Percentiles rank a stretch among this genome's conserved stretches.
phyloP scores from a whole-genome alignment of 306 rosid species.

The Cucurbita argyrosperma region DNA sequence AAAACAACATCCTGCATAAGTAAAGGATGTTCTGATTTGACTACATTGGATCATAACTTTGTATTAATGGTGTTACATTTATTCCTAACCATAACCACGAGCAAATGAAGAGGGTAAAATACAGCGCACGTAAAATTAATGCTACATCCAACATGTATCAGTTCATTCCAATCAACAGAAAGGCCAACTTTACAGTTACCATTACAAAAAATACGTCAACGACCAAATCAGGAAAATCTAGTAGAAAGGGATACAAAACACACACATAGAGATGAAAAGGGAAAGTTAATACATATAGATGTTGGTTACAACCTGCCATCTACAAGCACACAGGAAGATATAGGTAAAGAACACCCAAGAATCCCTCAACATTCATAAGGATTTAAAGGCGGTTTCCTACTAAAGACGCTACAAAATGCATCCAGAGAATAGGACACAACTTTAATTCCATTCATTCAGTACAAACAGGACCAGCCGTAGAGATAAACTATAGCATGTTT shows the following conservation, averaged over 20 bases:
- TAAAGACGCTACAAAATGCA: not conserved
- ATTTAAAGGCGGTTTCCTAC: not conserved
- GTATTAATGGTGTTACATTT: not conserved
- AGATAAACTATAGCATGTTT: not conserved
- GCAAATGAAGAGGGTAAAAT: not conserved
- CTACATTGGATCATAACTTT: conserved; percentile 6
- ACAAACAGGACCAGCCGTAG: not conserved
- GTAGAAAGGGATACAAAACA: not conserved
- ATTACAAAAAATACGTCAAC: not conserved
- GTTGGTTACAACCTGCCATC: not conserved
- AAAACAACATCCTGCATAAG: conserved; percentile 97
- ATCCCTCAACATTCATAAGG: not conserved
- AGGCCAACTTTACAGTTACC: not conserved
- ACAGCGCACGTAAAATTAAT: not conserved
- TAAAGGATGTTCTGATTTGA: conserved; percentile 18
- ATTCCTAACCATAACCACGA: not conserved
- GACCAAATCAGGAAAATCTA: not conserved
- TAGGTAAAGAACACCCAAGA: not conserved
- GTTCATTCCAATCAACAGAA: not conserved
- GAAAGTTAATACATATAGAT: not conserved
- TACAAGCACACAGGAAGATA: not conserved
- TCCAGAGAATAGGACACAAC: not conserved
- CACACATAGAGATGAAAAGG: not conserved
- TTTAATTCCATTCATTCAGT: not conserved
- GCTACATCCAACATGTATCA: not conserved